phyloP scores from a whole-genome alignment of 129 eudicot species.

The Helianthus tuberosus region DNA sequence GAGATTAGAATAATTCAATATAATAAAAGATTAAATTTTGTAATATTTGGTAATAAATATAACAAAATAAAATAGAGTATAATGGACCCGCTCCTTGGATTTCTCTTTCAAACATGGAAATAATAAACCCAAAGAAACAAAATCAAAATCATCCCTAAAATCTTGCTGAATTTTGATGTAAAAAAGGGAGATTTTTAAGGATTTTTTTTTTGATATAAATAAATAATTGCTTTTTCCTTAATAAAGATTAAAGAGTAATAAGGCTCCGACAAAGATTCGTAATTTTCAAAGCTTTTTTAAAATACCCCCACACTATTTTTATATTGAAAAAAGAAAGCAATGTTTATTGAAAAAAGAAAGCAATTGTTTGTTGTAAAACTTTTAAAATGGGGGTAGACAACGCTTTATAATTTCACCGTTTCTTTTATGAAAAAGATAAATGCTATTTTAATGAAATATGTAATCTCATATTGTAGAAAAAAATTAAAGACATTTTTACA shows the following conservation, averaged over 20 bases:
- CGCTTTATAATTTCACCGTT: background rate
- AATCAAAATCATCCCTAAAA: constrained; percentile 19
- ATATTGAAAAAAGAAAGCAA: background rate
- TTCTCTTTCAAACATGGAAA: constrained; percentile 25
- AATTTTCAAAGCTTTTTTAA: constrained; percentile 18
- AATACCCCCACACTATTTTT: background rate
- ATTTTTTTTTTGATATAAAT: background rate
- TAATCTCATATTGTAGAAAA: background rate
- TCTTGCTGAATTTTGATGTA: constrained; percentile 16
- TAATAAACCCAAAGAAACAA: background rate
- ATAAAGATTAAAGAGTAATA: background rate
- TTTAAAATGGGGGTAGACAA: constrained; percentile 12
- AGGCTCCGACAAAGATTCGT: constrained; percentile 29
- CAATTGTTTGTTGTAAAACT: constrained; percentile 7
- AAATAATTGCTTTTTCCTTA: background rate
- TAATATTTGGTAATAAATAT: background rate
- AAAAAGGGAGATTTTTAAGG: constrained; percentile 14
- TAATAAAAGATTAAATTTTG: background rate
- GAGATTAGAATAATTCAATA: constrained; percentile 5
- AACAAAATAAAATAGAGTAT: background rate
- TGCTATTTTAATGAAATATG: background rate
- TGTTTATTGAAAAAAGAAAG: too few relatives aligned
- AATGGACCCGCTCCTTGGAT: constrained; percentile 8
- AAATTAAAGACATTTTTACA: too few relatives aligned
- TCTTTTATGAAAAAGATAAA: constrained; percentile 3